Base-by-base conservation (phyloP, 1,284 basidiomycete species). In the Melampsora americana region DNA sequence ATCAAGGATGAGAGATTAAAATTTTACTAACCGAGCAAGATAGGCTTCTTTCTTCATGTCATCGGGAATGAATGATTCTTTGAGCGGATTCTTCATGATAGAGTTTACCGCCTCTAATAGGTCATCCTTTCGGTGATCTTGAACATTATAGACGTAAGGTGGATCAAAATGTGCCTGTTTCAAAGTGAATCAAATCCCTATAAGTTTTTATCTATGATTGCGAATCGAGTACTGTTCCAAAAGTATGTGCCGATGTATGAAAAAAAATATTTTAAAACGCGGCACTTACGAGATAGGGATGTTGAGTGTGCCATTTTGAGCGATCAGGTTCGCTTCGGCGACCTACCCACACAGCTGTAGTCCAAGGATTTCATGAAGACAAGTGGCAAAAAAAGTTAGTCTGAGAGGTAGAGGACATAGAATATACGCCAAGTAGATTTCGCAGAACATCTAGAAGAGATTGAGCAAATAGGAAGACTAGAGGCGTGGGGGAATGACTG, bases 71-170 rank as follows among this genome's bases (percentile, higher is more conserved):
- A 62, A 62, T 23, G 60, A 5, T 30, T 62, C 28, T 9, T 62
- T 62, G 28, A 62, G 60, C 7, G 60, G 60, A 35, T 62, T 62
- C 18, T 62, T 28, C 26, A 62, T 28, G 26, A 62, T 35, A 7
- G n/a, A 18, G 6, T 30, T 7, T 28, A 62, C 60, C 6, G 60
- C 26, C 6, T 28, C 32, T 9, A 62, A 20, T 4, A 62, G 18
- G 60, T 62, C 60, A 2, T 62, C 60, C 18, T 62, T 28, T 20
- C 32, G 26, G 16, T 62, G 60, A 35, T 62, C 60, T 20, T 62
- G 60, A 1, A 62, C 60, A 35, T 62, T 62, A 35, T 62, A 62
- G 26, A 62, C 60, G 28, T 62, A 62, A 30, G 60, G 60, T 62
- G 60, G 60, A 35, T 62, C 60, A 62, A 62, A 62, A 35, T 62